A percentile compares a stretch with the other conserved stretches of the same genome.
phyloP scores from a whole-genome alignment of 805 yeast genomes.

The Wickerhamomyces rabaulensis region DNA sequence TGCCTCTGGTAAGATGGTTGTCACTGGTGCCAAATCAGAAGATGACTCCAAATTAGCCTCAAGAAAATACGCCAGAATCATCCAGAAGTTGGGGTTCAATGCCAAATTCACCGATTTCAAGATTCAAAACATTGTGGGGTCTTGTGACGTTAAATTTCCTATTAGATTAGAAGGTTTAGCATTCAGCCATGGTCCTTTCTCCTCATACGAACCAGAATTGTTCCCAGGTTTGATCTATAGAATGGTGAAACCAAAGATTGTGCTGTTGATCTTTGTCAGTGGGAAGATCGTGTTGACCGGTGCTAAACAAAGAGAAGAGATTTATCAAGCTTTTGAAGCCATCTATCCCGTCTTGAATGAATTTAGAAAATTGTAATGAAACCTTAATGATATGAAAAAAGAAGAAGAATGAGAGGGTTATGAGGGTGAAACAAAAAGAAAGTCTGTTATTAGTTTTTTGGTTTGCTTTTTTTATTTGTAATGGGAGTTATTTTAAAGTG shows the following conservation, averaged over 20 bases:
- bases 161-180: slow-evolving; percentile 96
- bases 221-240: slow-evolving; percentile 98
- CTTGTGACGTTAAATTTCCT: slow-evolving; percentile 98
- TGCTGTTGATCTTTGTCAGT: slow-evolving; percentile 88
- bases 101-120: slow-evolving; percentile 98
- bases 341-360: slow-evolving; percentile 97
- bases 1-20: slow-evolving; percentile 99
- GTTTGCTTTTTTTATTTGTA: neutral
- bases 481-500: neutral
- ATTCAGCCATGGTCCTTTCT: slow-evolving; percentile 97
- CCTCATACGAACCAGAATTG: slow-evolving; percentile 95
- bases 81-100: slow-evolving; percentile 94
- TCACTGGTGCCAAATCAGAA: slow-evolving; percentile 98
- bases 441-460: neutral
- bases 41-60: slow-evolving; percentile 98
- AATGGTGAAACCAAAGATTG: slow-evolving; percentile 99
- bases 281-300: slow-evolving; percentile 98
- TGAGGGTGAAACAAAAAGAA: neutral
- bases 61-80: slow-evolving; percentile 95
- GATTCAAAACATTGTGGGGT: slow-evolving; percentile 96
- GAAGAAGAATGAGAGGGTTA: no score
- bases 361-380: slow-evolving; percentile 64
- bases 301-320: slow-evolving; percentile 98
- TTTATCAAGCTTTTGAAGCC: slow-evolving; percentile 96
- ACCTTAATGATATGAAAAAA: neutral